Conservation (phyloP, 345 rosid species). For the Populus tremula region DNA sequence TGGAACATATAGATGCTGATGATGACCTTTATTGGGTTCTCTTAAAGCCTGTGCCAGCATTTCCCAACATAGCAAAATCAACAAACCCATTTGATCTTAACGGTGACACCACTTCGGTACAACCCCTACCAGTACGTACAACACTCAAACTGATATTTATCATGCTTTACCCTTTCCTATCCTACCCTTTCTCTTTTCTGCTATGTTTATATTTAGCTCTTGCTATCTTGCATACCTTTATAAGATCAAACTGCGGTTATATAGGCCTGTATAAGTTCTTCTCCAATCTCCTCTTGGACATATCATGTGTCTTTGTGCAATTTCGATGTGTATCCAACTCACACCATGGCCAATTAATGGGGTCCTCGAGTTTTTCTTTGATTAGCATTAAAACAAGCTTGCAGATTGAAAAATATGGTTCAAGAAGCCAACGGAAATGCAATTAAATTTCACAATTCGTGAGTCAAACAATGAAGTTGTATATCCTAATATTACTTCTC, state of each 20-base stretch:
- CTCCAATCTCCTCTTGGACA: neutral
- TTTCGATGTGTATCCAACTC: neutral
- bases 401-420: neutral
- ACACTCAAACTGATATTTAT: neutral
- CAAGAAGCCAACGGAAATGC: neutral
- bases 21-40: constrained; percentile 1
- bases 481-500: neutral
- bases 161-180: neutral
- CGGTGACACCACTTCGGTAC: constrained; percentile 35
- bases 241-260: neutral
- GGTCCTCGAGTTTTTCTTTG: neutral
- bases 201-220: neutral
- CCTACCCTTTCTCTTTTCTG: neutral
- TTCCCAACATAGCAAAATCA: constrained; percentile 35
- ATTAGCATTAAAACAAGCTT: neutral
- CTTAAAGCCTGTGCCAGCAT: constrained; percentile 45
- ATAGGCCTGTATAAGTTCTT: neutral
- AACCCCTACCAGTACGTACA: constrained; percentile 38
- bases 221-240: neutral
- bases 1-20: neutral
- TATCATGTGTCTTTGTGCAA: neutral
- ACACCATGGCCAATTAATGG: neutral
- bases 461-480: no score
- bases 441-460: neutral
- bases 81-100: constrained; percentile 66